Evolutionary conservation across 2,329 filamentous ascomycete species (phyloP), one percentile per base, ranked within the genome.

Genomic region (Aspergillus quadrilineatus): DNA sequence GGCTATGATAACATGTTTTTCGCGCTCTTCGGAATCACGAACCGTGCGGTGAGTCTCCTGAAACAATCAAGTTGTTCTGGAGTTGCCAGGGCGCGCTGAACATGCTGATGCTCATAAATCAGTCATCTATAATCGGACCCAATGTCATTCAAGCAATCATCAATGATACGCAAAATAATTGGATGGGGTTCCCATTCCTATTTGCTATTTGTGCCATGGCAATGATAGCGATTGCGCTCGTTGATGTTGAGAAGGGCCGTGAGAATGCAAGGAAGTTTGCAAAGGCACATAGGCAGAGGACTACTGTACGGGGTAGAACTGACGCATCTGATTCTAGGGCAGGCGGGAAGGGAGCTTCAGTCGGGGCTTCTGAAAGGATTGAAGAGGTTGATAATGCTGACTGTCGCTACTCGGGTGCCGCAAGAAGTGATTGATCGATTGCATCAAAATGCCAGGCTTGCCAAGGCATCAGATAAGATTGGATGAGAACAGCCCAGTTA

Each of bases 1-100:
- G 74, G 75, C 12, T 77, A 75, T 46, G 74, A 77, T 55, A 76
- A 77, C 17, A 77, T 77, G 73, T 77, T 77, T 58, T 77, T 77
- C 36, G 73, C 73, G 1, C 61, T 77, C 3, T 76, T 77, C 55
- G 74, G 75, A 4, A 77, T 77, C 43, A 77, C 75, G 1, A 77
- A 77, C 56, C 72, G 75, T 12, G 73, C 73, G 32, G 75, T 76
- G 64, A 63, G 73, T 67, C 17, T 30, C n/a, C 15, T 15, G 15
- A n/a, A 15, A 6, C 45, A 8, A n/a, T 4, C 22, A 22, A 22
- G 22, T 4, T 22, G 22, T 22, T 22, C 22, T 22, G 22, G 22
- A 22, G 22, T 22, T 22, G 22, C 22, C 22, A 22, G 3, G 2
- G 22, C 1, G 22, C 22, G 22, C 22, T 22, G 22, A 22, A 22